Base-by-base conservation (phyloP, 768 basidiomycete species). In the Ephemerocybe angulata region DNA sequence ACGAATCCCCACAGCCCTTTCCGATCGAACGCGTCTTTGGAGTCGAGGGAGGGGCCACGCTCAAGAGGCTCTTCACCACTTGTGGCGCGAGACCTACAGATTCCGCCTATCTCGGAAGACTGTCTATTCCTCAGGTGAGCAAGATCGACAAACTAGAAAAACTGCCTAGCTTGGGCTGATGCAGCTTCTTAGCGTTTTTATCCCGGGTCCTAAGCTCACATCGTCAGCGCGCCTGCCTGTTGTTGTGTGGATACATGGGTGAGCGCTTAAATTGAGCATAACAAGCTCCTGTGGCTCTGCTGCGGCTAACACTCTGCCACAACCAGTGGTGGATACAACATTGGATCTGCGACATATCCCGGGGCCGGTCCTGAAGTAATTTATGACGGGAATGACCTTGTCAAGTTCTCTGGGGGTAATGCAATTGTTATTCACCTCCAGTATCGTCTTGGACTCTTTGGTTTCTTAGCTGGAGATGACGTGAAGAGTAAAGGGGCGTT, bases 181-280 rank as follows among this genome's bases (percentile, higher is more conserved):
- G 22, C 1, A 15, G 2, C n/a, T 15, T 49, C 33, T 10, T 30
- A 76, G 74, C 47, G 73, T 76, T 4, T 65, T 65, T 33, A 63
- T 73, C 1, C 73, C 75, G 11, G 72, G 72, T 13, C 59, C 60
- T 3, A 58, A 47, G n/a, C 15, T 44, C 6, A 31, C 33, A 3
- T 19, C 62, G 1, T 58, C 52, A 3, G 62, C 61, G 22, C 41
- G 65, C 3, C 60, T 75, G 0, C 77, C 77, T 5, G 72, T 73
- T 1, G 63, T 78, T 1, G 67, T 78, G 21, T 78, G 72, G 72
- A 77, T 78, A 25, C 76, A 78, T 58, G 76, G 76, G 63, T 76
- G 51, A 46, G 67, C 57, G 17, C 17, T 35, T n/a, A n/a, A n/a
- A n/a, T n/a, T n/a, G n/a, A n/a, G n/a, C n/a, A n/a, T n/a, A n/a